phyloP scores from a whole-genome alignment of 345 rosid genomes.

The Abelmoschus esculentus region DNA sequence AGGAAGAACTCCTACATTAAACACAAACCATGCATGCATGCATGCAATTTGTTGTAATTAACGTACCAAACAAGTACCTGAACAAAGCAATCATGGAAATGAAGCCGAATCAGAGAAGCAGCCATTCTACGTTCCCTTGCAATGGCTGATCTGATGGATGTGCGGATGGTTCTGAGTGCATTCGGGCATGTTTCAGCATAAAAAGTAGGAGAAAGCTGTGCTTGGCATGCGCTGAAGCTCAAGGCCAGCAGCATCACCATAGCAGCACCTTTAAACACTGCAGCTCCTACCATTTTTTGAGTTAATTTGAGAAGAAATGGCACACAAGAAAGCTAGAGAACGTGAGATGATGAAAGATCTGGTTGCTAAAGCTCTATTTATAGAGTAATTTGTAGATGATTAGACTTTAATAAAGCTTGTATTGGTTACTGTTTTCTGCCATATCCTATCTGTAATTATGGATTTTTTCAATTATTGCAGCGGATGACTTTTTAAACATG shows the following conservation, averaged over 20 bases:
- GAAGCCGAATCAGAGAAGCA: constrained; percentile 55
- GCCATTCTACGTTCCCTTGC: constrained; percentile 47
- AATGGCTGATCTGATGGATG: constrained; percentile 23
- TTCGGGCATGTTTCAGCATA: constrained; percentile 40
- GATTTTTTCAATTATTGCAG: not conserved
- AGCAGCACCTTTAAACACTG: not conserved
- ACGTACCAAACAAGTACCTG: constrained; percentile 17
- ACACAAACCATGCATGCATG: not conserved
- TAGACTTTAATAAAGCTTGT: not conserved
- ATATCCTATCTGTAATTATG: not conserved
- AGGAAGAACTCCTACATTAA: not conserved
- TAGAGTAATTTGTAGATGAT: not conserved
- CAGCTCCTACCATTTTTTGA: not conserved
- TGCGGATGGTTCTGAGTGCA: constrained; percentile 35
- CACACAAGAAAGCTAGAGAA: not conserved
- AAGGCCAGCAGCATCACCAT: not conserved
- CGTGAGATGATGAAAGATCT: not conserved
- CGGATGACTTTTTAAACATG: not conserved
- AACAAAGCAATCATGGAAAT: constrained; percentile 57
- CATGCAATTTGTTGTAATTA: not conserved
- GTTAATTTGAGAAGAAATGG: not conserved
- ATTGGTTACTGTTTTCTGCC: not conserved
- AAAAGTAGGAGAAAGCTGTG: constrained; percentile 43
- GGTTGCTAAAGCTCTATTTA: not conserved
- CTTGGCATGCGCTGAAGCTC: constrained; percentile 15